phyloP scores from a whole-genome alignment of 768 basidiomycete genomes.

The Tulasnella sp. region DNA sequence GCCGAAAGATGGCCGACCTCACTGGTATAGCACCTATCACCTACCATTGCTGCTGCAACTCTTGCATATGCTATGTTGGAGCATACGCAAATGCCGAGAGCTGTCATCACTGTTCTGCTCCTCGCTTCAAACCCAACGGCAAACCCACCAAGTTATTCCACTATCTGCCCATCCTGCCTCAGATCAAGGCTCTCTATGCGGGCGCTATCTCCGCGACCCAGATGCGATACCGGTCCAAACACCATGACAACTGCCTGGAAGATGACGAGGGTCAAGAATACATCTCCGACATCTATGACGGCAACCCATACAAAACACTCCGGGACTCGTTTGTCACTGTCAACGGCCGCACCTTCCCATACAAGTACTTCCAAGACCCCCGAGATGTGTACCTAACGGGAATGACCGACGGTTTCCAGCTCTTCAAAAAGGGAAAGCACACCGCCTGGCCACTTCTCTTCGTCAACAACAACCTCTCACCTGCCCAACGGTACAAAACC shows the following conservation, averaged over 20 bases:
- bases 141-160: background rate
- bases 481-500: too few species aligned
- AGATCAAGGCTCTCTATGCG: background rate
- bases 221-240: background rate
- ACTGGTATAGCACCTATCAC: background rate
- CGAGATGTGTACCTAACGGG: background rate
- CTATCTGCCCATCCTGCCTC: background rate
- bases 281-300: background rate
- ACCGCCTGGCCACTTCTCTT: slow-evolving; percentile 39
- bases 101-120: too few species aligned
- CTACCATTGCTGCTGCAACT: background rate
- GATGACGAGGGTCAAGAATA: background rate
- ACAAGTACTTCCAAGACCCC: background rate
- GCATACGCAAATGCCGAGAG: background rate
- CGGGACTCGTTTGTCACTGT: background rate
- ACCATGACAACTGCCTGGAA: background rate
- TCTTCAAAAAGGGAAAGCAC: slow-evolving; percentile 31
- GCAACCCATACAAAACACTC: background rate
- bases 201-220: background rate
- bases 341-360: background rate
- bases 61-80: background rate
- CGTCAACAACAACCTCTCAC: slow-evolving; percentile 31
- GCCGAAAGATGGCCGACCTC: background rate
- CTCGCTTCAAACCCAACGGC: background rate
- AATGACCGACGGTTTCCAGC: slow-evolving; percentile 34